phyloP scores from a whole-genome alignment of 257 asterid species.

The Solanum arcanum region DNA sequence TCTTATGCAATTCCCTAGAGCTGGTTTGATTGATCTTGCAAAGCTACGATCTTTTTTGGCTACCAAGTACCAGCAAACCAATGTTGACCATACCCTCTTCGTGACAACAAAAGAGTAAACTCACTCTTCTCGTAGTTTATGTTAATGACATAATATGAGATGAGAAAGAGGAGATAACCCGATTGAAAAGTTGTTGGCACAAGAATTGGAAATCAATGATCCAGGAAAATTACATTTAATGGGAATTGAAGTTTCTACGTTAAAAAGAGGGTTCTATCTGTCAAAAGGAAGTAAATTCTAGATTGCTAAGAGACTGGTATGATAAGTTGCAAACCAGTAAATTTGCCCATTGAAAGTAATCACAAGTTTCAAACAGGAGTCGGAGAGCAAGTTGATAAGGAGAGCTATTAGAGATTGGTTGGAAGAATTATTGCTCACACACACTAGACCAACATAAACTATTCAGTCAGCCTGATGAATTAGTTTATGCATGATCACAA shows the following conservation, averaged over 20 bases:
- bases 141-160: background rate
- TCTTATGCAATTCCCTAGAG: background rate
- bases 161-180: background rate
- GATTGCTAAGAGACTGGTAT: background rate
- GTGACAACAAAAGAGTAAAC: background rate
- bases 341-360: background rate
- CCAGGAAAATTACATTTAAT: background rate
- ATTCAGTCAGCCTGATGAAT: background rate
- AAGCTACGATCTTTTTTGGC: background rate
- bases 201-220: background rate
- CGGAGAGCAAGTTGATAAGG: background rate
- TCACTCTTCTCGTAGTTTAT: background rate
- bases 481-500: background rate
- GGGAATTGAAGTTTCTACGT: background rate
- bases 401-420: background rate
- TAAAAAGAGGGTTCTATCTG: background rate
- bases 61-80: background rate
- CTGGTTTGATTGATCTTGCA: background rate
- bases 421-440: background rate
- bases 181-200: background rate
- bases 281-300: background rate
- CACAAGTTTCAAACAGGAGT: background rate
- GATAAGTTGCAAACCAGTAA: background rate
- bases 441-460: background rate
- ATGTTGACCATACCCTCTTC: background rate